Base-by-base conservation (phyloP, 371 early-diverging fungal species). In the Circinella umbellata region DNA sequence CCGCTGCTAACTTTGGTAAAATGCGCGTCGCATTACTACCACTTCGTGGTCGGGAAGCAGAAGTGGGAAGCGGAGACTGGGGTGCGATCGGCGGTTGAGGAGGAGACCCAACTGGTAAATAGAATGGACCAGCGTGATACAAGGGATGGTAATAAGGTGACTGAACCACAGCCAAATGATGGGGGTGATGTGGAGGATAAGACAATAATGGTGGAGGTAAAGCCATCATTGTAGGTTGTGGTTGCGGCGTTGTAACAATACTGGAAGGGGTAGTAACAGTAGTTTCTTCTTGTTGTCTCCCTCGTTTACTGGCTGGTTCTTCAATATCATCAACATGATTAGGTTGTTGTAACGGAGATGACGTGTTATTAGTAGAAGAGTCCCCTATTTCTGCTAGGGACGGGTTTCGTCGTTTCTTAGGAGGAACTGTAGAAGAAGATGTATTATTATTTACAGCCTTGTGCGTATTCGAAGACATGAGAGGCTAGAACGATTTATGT, bases 361-460 rank as follows among this genome's bases (percentile, higher is more conserved):
- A 57, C 57, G 57, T 57, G 57, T 57, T 57, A 14, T n/a, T 39
- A 66, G 39, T 27, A 42, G 66, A 49, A 64, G 64, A 54, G 37
- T 42, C 38, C 11, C 36, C 42, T 34, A 18, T 34, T 35, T 64
- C 51, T 15, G 63, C 27, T 48, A 55, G 1, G 47, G 64, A 70
- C 2, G 70, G 37, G 37, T 66, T 64, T 37, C 70, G 59, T 39
- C 70, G 70, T 59, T 70, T 70, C 47, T 70, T 70, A 8, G 64
- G 66, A 35, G 72, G 72, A 8, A 63, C 70, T 18, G 46, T 17
- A 38, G 67, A 47, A 48, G 60, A 38, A 9, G 63, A 35, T 53
- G 67, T 51, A 46, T 20, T 47, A 46, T 15, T 47, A 37, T 53
- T 54, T 18, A 37, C n/a, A 11, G 48, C 15, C 46, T 60, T 69